phyloP scores from a whole-genome alignment of 257 asterid species.

The Rhazya stricta region DNA sequence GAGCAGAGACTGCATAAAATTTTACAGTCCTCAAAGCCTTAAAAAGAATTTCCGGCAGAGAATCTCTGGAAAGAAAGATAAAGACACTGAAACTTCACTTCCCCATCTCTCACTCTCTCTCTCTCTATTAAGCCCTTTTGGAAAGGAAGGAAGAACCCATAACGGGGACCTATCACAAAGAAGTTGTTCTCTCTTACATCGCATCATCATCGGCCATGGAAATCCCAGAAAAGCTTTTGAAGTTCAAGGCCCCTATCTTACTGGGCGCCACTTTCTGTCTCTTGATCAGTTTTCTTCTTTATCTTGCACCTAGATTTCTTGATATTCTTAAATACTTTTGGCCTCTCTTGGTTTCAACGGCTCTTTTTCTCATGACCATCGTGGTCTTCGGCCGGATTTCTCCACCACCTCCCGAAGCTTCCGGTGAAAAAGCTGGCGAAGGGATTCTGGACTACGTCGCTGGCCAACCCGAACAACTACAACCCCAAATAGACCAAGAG shows the following conservation, averaged over 20 bases:
- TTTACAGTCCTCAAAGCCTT: constrained; percentile 20
- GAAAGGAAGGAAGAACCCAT: background rate
- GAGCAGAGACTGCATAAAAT: constrained; percentile 7
- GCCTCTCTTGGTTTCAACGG: constrained; percentile 72
- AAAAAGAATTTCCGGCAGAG: constrained; percentile 29
- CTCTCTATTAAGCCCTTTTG: background rate
- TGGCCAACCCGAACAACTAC: constrained; percentile 40
- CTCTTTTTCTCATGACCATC: constrained; percentile 50
- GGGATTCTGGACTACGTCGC: constrained; percentile 57
- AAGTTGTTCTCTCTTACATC: background rate
- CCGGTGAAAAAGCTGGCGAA: constrained; percentile 53
- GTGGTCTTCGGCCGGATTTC: constrained; percentile 51
- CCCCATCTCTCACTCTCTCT: background rate
- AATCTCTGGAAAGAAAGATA: constrained; percentile 45
- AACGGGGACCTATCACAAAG: background rate
- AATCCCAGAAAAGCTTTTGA: constrained; percentile 41
- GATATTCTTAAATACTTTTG: constrained; percentile 51
- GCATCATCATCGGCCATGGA: constrained; percentile 39
- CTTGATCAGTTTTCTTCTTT: constrained; percentile 20
- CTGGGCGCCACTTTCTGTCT: constrained; percentile 15
- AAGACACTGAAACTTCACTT: background rate
- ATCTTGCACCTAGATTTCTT: constrained; percentile 50
- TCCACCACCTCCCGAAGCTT: constrained; percentile 36
- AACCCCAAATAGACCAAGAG: constrained; percentile 5
- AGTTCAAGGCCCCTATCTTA: constrained; percentile 50